Evolutionary conservation across 441 rosid species (phyloP).

Genomic region (Populus hybrid): DNA sequence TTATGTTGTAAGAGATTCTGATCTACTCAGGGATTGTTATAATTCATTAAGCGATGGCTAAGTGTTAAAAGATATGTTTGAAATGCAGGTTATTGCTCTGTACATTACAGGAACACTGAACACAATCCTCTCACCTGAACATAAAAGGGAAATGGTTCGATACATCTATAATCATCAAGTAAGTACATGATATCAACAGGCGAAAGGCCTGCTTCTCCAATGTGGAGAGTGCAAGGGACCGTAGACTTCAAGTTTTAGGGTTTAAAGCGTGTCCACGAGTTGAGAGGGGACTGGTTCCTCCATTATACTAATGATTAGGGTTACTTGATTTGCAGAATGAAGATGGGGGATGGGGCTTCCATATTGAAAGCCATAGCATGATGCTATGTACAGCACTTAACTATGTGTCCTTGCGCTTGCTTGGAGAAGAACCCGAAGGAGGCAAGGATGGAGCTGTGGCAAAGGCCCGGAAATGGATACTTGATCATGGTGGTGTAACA

Average conservation of each 20-base stretch:
- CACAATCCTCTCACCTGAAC: conserved; percentile 41
- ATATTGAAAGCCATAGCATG: conserved; percentile 60
- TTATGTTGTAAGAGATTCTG: no score
- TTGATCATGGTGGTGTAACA: conserved; percentile 52
- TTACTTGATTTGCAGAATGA: conserved; percentile 42
- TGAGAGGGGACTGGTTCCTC: no score
- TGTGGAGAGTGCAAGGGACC: no score
- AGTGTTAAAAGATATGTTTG: no score
- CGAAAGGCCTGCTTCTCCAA: not conserved
- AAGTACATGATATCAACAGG: not conserved
- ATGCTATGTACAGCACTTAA: conserved; percentile 58
- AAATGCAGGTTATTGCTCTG: conserved; percentile 49
- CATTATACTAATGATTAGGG: no score
- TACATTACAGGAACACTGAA: conserved; percentile 48
- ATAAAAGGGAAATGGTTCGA: conserved; percentile 55
- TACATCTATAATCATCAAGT: conserved; percentile 69
- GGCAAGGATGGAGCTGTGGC: conserved; percentile 40
- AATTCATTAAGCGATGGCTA: no score
- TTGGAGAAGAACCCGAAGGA: conserved; percentile 49
- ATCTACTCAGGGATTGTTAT: not conserved
- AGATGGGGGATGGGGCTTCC: conserved; percentile 87
- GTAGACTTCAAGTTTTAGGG: no score
- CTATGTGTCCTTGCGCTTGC: conserved; percentile 56
- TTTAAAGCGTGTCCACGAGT: not conserved
- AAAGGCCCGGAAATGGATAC: conserved; percentile 61